Conservation (phyloP, 2,329 filamentous ascomycete species). For the Camptophora hylomeconis region DNA sequence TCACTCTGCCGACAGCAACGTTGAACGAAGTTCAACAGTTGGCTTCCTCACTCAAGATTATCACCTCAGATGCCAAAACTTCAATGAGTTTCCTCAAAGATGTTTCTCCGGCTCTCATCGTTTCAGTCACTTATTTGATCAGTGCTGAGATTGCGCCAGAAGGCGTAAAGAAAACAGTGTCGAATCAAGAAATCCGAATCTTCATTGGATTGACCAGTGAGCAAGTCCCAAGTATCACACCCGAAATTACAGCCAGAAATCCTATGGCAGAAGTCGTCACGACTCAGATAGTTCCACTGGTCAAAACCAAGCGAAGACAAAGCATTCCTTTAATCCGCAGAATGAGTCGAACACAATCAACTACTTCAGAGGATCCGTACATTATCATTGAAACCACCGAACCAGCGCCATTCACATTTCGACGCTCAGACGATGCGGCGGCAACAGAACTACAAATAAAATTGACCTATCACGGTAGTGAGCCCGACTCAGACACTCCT, state of each 20-base stretch:
- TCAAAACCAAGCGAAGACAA: slow-evolving; percentile 1
- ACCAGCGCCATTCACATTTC: slow-evolving; percentile 4
- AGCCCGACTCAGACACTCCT: neutral
- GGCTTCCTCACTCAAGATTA: slow-evolving; percentile 4
- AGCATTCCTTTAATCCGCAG: too few relatives aligned
- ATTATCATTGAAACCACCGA: slow-evolving; percentile 5
- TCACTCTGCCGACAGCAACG: slow-evolving; percentile 3
- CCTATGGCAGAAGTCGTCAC: too few relatives aligned
- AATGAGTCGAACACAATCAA: slow-evolving; percentile 1
- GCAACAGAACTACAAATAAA: slow-evolving; percentile 5
- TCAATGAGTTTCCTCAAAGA: slow-evolving; percentile 3
- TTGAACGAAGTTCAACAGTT: slow-evolving; percentile 2
- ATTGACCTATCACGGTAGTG: slow-evolving; percentile 1
- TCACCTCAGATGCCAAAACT: slow-evolving; percentile 4
- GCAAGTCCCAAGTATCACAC: slow-evolving; percentile 3
- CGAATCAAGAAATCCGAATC: slow-evolving; percentile 5
- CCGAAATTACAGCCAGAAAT: slow-evolving; percentile 3
- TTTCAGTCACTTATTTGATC: slow-evolving; percentile 2
- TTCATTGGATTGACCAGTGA: slow-evolving; percentile 2
- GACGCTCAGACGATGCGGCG: slow-evolving; percentile 3
- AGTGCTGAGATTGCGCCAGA: neutral
- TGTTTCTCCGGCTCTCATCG: slow-evolving; percentile 1
- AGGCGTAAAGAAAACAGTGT: slow-evolving; percentile 3
- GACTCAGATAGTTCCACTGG: slow-evolving; percentile 1
- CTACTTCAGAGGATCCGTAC: slow-evolving; percentile 2